Evolutionary conservation across 306 rosid genomes (phyloP).

Genomic region (Vigna mungo): DNA sequence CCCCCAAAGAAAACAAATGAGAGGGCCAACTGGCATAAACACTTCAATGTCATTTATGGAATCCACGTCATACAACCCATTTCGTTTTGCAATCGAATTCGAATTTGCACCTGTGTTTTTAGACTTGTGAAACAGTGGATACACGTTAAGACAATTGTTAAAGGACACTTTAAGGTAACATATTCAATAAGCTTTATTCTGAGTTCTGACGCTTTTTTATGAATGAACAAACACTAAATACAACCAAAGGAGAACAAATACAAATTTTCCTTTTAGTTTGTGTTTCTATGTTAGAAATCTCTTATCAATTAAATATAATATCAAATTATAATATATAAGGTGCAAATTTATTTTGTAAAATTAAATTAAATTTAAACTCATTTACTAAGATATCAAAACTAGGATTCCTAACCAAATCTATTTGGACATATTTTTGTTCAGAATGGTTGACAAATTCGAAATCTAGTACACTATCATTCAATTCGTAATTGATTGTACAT

Average conservation of each 20-base stretch:
- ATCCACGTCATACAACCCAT: conserved; percentile 26
- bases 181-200: conserved; percentile 6
- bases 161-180: conserved; percentile 32
- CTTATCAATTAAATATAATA: too few species aligned
- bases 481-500: too few species aligned
- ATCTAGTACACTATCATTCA: too few species aligned
- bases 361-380: too few species aligned
- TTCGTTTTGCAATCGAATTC: conserved; percentile 42
- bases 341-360: too few species aligned
- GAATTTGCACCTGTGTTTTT: conserved; percentile 38
- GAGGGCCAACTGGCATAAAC: conserved; percentile 31
- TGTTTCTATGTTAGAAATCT: too few species aligned
- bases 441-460: too few species aligned
- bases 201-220: conserved; percentile 20
- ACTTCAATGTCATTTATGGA: conserved; percentile 28
- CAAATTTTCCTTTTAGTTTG: too few species aligned
- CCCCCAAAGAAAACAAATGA: conserved; percentile 30
- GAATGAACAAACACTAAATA: neutral
- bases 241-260: conserved; percentile 11
- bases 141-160: conserved; percentile 40
- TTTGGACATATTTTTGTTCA: too few species aligned
- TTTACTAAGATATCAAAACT: too few species aligned
- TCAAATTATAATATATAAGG: too few species aligned
- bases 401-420: too few species aligned
- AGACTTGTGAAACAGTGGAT: conserved; percentile 19